A percentile compares a stretch with the other conserved stretches of the same genome.
These are phyloP conservation scores for Erythrobasidium hasegawianum DNA, from an alignment of 1,284 basidiomycete species.

Conservation along the genomic window DNA sequence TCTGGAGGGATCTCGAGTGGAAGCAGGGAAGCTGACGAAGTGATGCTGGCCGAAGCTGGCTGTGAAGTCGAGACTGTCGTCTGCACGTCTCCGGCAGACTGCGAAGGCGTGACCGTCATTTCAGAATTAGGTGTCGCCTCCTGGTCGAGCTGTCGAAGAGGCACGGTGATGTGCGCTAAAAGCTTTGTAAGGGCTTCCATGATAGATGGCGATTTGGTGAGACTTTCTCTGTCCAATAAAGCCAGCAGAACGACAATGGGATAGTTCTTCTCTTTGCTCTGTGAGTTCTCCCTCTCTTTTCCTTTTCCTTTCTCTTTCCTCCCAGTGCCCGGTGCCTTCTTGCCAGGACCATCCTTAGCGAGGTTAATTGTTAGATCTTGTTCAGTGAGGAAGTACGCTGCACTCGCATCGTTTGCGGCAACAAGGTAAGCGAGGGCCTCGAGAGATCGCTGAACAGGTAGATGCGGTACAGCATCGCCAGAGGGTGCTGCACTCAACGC, in stretches of 20 bases:
- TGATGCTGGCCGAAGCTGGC: neutral
- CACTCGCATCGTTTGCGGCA: slow-evolving; percentile 71
- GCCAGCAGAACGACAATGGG: slow-evolving; percentile 83
- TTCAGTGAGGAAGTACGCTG: slow-evolving; percentile 88
- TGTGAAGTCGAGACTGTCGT: neutral
- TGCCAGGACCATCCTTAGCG: slow-evolving; percentile 66
- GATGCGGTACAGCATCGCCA: slow-evolving; percentile 77
- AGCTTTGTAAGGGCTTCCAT: slow-evolving; percentile 86
- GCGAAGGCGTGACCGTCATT: neutral
- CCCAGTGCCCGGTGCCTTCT: slow-evolving; percentile 48
- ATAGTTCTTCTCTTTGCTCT: slow-evolving; percentile 58
- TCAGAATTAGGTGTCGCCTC: slow-evolving; percentile 4
- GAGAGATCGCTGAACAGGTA: slow-evolving; percentile 86
- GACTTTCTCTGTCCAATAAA: slow-evolving; percentile 74
- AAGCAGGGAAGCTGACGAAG: too few species aligned
- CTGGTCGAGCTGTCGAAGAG: slow-evolving; percentile 55
- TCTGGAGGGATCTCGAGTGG: slow-evolving; percentile 4
- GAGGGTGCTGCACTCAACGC: slow-evolving; percentile 54
- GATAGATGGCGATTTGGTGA: slow-evolving; percentile 79
- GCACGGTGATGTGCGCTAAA: slow-evolving; percentile 78
- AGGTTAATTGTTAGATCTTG: slow-evolving; percentile 78
- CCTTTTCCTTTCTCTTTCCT: slow-evolving; percentile 58
- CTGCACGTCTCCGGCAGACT: slow-evolving; percentile 7
- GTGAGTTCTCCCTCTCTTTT: slow-evolving; percentile 55
- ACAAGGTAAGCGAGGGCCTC: slow-evolving; percentile 85